Base-by-base conservation (phyloP, 192 early-diverging fungal genomes). In the Mortierella alpina region DNA sequence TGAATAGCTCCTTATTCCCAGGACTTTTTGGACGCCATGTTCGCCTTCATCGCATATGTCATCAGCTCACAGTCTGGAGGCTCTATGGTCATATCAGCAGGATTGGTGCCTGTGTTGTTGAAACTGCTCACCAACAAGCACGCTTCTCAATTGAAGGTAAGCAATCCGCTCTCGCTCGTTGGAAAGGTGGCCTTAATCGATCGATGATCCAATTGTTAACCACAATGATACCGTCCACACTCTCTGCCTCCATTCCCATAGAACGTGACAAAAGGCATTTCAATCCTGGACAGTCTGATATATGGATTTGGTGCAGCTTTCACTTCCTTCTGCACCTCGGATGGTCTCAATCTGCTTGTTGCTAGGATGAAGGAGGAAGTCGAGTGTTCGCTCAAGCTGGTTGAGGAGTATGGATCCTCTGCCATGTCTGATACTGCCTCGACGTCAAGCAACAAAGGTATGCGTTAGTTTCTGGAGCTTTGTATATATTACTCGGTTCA, bases 61-160 rank as follows among this genome's bases (percentile, higher is more conserved):
- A 85, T 92, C 20, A 86, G 88, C 63, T 94, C 91, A 40, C 93
- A 92, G 72, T 86, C 90, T 11, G 96, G 96, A 60, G 92, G 95
- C 10, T 92, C 91, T 54, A 96, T 97, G 92, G 76, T 99, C 10
- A 92, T 96, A 50, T 89, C 95, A 18, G 95, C 96, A 7, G 97
- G 97, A 18, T 88, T 97, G n/a, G 88, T 97, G 47, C 92, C 93
- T 0, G 86, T 91, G 0, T 84, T 99, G 58, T 83, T 94, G 22
- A 82, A 90, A 39, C 88, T 92, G 10, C 87, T 99, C 9, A 80
- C 70, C 7, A 93, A 95, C 82, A 86, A 86, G 49, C 82, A 88
- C 15, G 45, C 72, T 9, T 56, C 66, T 8, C 93, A 96, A 53
- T 52, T 91, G 49, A 93, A 92, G 84, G 91, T 93, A 80, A 72